A percentile compares a stretch with the other conserved stretches of the same genome.
phyloP scores from a whole-genome alignment of 768 basidiomycete genomes.

The Kondoa subrosea region DNA sequence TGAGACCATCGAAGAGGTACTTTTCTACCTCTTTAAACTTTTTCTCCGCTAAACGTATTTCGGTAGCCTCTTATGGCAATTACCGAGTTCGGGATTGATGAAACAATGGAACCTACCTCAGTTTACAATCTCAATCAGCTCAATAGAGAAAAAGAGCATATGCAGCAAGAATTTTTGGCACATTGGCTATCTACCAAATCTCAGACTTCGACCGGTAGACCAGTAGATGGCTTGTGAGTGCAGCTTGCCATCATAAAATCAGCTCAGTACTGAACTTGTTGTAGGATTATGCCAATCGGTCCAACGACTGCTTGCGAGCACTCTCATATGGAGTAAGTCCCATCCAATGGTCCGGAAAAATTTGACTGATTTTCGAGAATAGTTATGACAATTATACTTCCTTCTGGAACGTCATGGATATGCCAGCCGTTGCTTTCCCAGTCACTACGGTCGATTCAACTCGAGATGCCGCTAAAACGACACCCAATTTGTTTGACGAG shows the following conservation, averaged over 20 bases:
- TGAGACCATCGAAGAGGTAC: constrained; percentile 7
- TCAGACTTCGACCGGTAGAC: background rate
- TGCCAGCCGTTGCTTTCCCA: constrained; percentile 8
- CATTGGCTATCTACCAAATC: constrained; percentile 4
- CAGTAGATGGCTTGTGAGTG: background rate
- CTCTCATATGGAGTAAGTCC: background rate
- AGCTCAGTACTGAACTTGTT: too few relatives aligned
- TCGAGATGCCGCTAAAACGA: background rate
- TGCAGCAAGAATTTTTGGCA: constrained; percentile 12
- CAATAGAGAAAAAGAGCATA: constrained; percentile 14
- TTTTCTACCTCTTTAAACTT: background rate
- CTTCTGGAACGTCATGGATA: constrained; percentile 10
- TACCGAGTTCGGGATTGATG: constrained; percentile 2
- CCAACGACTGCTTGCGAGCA: background rate
- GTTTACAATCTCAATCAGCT: constrained; percentile 16
- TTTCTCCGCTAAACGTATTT: constrained; percentile 1
- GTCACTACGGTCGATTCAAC: constrained; percentile 3
- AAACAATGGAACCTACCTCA: constrained; percentile 5
- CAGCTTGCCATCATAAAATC: too few relatives aligned
- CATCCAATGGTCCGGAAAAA: too few relatives aligned
- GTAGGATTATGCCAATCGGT: background rate
- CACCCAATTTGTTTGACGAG: background rate
- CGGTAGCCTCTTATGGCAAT: constrained; percentile 1
- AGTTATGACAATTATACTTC: constrained; percentile 2
- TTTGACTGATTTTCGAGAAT: too few relatives aligned